Evolutionary conservation across 768 basidiomycete genomes (phyloP), one percentile per base, ranked within the genome.

Genomic region (Naematelia encephala): DNA sequence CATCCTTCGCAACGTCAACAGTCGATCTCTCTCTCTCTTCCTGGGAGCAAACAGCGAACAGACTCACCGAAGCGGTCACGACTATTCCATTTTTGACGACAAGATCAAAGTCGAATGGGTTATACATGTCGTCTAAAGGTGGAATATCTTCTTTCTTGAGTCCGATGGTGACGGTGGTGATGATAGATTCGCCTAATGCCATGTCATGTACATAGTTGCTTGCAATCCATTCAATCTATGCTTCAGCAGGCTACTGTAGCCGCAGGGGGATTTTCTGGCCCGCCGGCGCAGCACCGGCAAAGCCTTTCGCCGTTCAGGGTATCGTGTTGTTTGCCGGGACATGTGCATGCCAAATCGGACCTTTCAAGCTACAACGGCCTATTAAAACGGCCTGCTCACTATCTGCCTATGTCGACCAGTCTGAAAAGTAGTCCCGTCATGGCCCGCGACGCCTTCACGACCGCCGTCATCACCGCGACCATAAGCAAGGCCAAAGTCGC

Each of bases 1-100:
- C 63, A 48, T 68, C 66, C 63, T 61, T 22, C 16, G 5, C 11
- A 23, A 23, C 25, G 27, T 25, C 50, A 3, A 2, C 55, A 61
- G 53, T 23, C 16, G 34, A 42, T 51, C 2, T 5, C 25, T 1
- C 4, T 13, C 23, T 8, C 28, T 2, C 13, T 19, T 19, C 22
- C 23, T 1, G 42, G 22, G 3, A 5, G 5, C 5, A n/a, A n/a
- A n/a, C n/a, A n/a, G n/a, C n/a, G n/a, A n/a, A n/a, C n/a, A n/a
- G 25, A 51, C 67, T 57, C 57, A 64, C 63, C 19, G 67, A 54
- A 16, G 67, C 64, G 1, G 64, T 66, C n/a, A 69, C 64, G 34
- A 69, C 67, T 12, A 60, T 63, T 19, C 67, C 67, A 53, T 66
- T 69, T 51, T 59, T 55, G 46, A 70, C 53, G 27, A 67, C 54